These are phyloP conservation scores for Pythium coloratum DNA, from an alignment of 352 stramenopile genomes.

Conservation along the genomic window DNA sequence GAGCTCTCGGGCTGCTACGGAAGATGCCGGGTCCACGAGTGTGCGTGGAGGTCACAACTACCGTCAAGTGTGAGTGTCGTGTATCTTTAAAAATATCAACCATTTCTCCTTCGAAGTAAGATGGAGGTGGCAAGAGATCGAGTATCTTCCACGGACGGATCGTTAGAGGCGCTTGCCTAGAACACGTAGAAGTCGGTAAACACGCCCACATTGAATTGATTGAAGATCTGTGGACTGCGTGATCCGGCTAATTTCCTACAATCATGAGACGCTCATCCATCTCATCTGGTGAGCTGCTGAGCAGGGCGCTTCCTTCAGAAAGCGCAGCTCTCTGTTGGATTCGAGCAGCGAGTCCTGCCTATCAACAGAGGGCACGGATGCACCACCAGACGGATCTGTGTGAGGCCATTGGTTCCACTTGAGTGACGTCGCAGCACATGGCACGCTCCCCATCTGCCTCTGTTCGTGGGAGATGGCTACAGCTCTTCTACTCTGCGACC, in stretches of 20 bases:
- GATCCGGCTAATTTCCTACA: too few relatives aligned
- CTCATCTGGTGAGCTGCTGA: constrained; percentile 1
- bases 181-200: background rate
- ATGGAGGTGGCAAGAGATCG: background rate
- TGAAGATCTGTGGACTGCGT: too few relatives aligned
- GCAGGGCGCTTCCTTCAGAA: background rate
- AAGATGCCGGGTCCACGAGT: background rate
- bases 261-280: background rate
- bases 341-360: background rate
- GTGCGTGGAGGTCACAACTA: constrained; percentile 1
- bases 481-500: background rate
- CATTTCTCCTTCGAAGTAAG: background rate
- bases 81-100: background rate
- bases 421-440: background rate
- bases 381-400: too few relatives aligned
- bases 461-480: constrained; percentile 1
- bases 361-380: background rate
- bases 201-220: too few relatives aligned
- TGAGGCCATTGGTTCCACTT: too few relatives aligned
- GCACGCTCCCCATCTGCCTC: background rate
- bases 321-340: background rate
- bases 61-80: background rate
- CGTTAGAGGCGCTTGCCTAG: background rate
- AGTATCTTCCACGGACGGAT: background rate
- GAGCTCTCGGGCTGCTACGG: background rate